A percentile compares a stretch with the other conserved stretches of the same genome.
phyloP scores from a whole-genome alignment of 2,329 filamentous ascomycete genomes.

The Alternaria sp. region DNA sequence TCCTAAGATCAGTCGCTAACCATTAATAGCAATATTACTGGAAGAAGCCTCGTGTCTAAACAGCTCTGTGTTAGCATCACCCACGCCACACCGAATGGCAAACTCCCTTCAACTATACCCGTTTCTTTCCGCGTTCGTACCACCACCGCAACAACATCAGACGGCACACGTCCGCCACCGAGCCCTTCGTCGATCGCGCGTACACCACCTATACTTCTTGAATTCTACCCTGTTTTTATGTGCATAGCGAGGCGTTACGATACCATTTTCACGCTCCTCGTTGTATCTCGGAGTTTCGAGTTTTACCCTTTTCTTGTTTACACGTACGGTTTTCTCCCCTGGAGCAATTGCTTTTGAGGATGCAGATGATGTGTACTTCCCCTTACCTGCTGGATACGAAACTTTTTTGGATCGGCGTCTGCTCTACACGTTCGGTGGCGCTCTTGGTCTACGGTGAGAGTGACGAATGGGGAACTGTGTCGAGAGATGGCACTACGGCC shows the following conservation, averaged over 20 bases:
- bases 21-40: slow-evolving; percentile 70
- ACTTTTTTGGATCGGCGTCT: not conserved
- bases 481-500: not conserved
- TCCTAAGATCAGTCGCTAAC: slow-evolving; percentile 12
- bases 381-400: not conserved
- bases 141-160: not conserved
- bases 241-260: slow-evolving; percentile 50
- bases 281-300: slow-evolving; percentile 11
- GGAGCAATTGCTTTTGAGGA: no score
- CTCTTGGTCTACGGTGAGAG: not conserved
- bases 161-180: not conserved
- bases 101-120: not conserved
- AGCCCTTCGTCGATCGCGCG: not conserved
- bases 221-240: slow-evolving; percentile 12
- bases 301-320: slow-evolving; percentile 18
- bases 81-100: not conserved
- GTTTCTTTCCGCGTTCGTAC: not conserved
- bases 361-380: no score
- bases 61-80: not conserved
- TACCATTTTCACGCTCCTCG: slow-evolving; percentile 33
- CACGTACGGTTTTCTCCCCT: no score
- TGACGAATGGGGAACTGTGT: not conserved
- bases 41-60: slow-evolving; percentile 62
- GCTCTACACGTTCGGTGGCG: not conserved
- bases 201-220: not conserved